phyloP scores from a whole-genome alignment of 805 yeast species.

The Saccharomyces kudriavzevii region DNA sequence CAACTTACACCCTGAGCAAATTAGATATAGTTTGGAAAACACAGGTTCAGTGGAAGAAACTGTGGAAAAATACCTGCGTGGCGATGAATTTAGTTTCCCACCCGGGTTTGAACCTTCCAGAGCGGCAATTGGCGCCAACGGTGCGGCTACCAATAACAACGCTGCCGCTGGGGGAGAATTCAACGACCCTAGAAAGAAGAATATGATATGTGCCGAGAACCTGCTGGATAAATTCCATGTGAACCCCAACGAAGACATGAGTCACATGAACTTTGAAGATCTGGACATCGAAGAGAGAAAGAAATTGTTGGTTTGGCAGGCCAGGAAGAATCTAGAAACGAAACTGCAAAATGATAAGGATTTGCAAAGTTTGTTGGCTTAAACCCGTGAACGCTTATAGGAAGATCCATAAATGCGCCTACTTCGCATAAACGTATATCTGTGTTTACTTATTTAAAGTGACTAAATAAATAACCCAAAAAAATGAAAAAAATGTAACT shows the following conservation, averaged over 20 bases:
- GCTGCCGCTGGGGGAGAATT: neutral
- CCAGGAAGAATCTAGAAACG: constrained; percentile 48
- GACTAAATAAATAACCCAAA: neutral
- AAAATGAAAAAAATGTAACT: neutral
- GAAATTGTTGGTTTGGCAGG: constrained; percentile 45
- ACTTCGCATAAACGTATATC: neutral
- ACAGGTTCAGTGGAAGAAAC: constrained; percentile 77
- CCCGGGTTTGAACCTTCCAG: constrained; percentile 28
- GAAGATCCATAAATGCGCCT: neutral
- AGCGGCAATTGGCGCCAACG: neutral
- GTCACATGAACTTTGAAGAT: constrained; percentile 9
- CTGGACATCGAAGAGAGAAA: constrained; percentile 25
- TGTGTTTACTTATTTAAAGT: neutral
- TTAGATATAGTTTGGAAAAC: constrained; percentile 60
- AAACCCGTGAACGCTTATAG: neutral
- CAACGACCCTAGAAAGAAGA: constrained; percentile 25
- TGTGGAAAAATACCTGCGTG: constrained; percentile 58
- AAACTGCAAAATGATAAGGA: constrained; percentile 11
- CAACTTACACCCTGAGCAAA: constrained; percentile 55
- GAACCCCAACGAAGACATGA: constrained; percentile 16
- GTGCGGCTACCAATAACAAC: neutral
- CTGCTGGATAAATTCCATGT: constrained; percentile 23
- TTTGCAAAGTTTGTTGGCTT: constrained; percentile 3
- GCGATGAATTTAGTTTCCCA: constrained; percentile 54
- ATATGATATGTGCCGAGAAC: constrained; percentile 28